Evolutionary conservation across 176 grass and related monocot species (phyloP), one percentile per base, ranked within the genome.

Genomic region (Alloteropsis semialata): DNA sequence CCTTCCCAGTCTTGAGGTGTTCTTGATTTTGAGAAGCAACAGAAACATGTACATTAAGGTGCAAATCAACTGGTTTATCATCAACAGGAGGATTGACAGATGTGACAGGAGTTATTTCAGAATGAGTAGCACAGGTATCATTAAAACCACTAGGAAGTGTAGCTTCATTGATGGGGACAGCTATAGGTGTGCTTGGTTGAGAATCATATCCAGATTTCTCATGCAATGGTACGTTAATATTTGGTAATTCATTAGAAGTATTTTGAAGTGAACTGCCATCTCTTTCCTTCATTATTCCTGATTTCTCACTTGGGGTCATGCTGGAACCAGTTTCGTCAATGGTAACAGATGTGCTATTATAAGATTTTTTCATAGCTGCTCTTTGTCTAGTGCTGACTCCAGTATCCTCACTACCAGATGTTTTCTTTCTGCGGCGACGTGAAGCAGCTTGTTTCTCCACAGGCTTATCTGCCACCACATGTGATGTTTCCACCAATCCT

Each of bases 401-500:
- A 76, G 85, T 58, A 72, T 83, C 88, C 64, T 79, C 84, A 70
- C 46, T 73, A 30, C 22, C 62, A 62, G 45, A 75, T 53, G 39
- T 38, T 89, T 92, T 95, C 82, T 81, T 91, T 72, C 82, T 88
- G 78, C 89, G 87, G 18, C 68, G 71, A 82, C 71, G 65, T 79
- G 86, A 48, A 78, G 53, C 79, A 91, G 62, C 49, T 84, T 84
- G 83, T 43, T 88, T 83, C 57, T 82, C 92, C 3, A 59, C 58
- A 83, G 87, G 77, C 37, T 89, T 71, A 75, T 91, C 92, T 2
- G 36, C 22, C 10, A 78, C 21, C 77, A 56, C 57, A 77, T 85
- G 78, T 87, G 88, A 74, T 59, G 55, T 76, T 73, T 93, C 67
- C 55, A 78, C 81, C 65, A 82, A 78, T 65, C 69, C 86, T 81